Base-by-base conservation (phyloP, 805 yeast genomes). In the Candida namnaoensis region DNA sequence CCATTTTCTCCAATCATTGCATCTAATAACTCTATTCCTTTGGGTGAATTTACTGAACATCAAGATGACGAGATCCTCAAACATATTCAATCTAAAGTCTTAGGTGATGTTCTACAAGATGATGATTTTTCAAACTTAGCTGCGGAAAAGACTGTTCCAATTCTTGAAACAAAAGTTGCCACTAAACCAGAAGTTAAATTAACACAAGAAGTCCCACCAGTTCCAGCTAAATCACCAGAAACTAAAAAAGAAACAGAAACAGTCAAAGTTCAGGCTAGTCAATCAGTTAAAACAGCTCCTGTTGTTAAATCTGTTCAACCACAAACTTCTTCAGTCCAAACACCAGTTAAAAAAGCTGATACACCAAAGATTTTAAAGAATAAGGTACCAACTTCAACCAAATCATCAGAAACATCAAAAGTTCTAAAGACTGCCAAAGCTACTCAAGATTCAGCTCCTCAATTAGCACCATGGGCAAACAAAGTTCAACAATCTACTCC, bases 401-500 rank as follows among this genome's bases (percentile, higher is more conserved):
- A 25, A 24, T 7, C 25, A 32, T 10, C 35, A 12, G 34, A 9
- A 35, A 6, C 11, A 24, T 4, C 35, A n/a, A 37, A 12, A 23
- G 35, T 30, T 12, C 39, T 33, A 34, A 28, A 39, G 7, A 24
- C 41, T 32, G 35, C 38, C 7, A 41, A 38, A 34, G 28, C 35
- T 24, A 40, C 47, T 7, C 41, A 44, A 30, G 44, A 41, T 11
- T 32, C 42, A 5, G 47, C 36, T 28, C 50, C 59, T 14, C 50
- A 44, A 37, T 54, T 67, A 28, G 81, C 81, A 5, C 81, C 82
- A 36, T 76, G 81, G 81, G 80, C 80, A n/a, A 45, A 53, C 1
- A 51, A 56, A 23, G 44, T 56, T 25, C 46, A 52, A 6, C 45
- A 52, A 36, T 43, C 41, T 14, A 46, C 41, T n/a, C 76, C 78